Evolutionary conservation across 495 filamentous ascomycete species (phyloP), one percentile per base, ranked within the genome.

Genomic region (Aspergillus asperescens): DNA sequence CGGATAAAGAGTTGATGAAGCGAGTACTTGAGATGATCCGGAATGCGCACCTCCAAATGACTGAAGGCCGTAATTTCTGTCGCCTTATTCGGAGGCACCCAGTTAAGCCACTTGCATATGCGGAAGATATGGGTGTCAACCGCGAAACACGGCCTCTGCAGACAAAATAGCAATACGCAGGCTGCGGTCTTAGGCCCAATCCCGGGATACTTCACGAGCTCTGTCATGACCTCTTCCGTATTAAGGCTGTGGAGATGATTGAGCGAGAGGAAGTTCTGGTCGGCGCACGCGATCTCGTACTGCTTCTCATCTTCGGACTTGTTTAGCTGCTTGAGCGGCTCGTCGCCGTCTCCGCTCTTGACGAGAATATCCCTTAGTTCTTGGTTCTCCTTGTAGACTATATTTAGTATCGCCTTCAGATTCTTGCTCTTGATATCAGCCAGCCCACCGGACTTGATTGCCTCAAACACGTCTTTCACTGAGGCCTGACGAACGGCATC

Each of bases 141-240:
- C 0, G 89, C 88, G 59, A 92, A 91, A 63, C 83, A 85, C 0
- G 88, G 85, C 10, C 81, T 78, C 56, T 81, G 80, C 20, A 94
- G 77, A 64, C 87, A 90, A 64, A 94, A 94, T 2, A 92, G 74
- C 10, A 86, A 68, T 12, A 92, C 87, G 57, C 93, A 98, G 7
- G 88, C 85, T 3, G 91, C 87, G 0, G 91, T 95, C 70, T 98
- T 98, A 47, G 88, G 83, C 0, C 91, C 93, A 52, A 97, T 88
- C 3, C 92, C 93, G 3, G 86, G 86, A 39, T 85, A 93, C 48
- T 79, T 84, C 43, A 82, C 79, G 29, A 97, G 76, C 49, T 85
- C 81, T 7, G 71, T 69, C 79, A 95, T 86, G 0, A 83, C 89
- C 22, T 88, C 78, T 15, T 88, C 77, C 10, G 78, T 83, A 16